Evolutionary conservation across 202 grass and related monocot genomes (phyloP), one percentile per base, ranked within the genome.

Genomic region (Zoysia matrella): DNA sequence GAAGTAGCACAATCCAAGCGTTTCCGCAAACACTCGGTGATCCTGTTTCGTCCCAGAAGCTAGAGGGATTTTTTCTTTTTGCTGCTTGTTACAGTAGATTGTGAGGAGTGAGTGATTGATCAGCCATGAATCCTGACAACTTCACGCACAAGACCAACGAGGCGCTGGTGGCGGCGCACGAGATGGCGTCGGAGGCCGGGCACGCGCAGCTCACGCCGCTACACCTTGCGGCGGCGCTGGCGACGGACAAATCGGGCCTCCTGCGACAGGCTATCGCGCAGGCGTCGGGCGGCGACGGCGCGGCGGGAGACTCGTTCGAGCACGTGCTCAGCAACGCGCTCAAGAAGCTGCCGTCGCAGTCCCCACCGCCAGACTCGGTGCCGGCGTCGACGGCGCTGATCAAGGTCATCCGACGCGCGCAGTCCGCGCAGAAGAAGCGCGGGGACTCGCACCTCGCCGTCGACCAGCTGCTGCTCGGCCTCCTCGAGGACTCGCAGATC

Each of bases 121-220:
- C 30, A 61, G 69, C 78, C 72, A 98, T 99, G 96, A 95, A 99
- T 86, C 96, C 92, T 0, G 96, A 98, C 85, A 98, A 94, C 80
- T 98, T 95, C 82, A 98, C 96, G 13, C 92, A 99, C 93, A 99
- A 99, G 90, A 99, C 96, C n/a, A 98, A 98, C 60, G 96, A 99
- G 87, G 91, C 96, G 49, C 80, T 99, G 43, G 90, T 91, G 50
- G 86, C 90, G 60, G 95, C 96, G 79, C 96, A 93, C 80, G 96
- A 99, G 89, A 69, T 81, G 60, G 96, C 96, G 54, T 74, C 83
- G 15, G 86, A 88, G 5, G 84, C 90, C 11, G 91, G 95, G 67
- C 95, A 95, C 88, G 95, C 89, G 50, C 95, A 98, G 89, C 74
- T 98, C 72, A 95, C 92, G 43, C 95, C 95, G 12, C 77, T 98